phyloP scores from a whole-genome alignment of 2,329 filamentous ascomycete genomes.

The Aspergillus sp. region DNA sequence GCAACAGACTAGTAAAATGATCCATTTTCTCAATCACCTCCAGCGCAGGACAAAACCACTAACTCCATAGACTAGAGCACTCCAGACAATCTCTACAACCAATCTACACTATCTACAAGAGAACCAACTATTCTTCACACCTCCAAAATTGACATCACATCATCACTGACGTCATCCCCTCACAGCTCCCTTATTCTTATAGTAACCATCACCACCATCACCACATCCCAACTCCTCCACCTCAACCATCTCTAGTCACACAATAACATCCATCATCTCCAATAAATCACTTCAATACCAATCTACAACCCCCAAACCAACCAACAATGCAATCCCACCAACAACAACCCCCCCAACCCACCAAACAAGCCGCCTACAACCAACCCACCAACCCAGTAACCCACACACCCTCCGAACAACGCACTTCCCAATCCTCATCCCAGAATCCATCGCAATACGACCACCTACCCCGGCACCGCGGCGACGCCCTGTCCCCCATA shows the following conservation, averaged over 20 bases:
- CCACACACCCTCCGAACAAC: conserved; percentile 32
- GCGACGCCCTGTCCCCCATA: conserved; percentile 28
- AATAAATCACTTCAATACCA: background rate
- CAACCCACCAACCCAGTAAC: conserved; percentile 38
- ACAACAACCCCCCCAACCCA: conserved; percentile 33
- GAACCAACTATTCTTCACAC: no score
- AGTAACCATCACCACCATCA: background rate
- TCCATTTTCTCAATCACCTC: no score
- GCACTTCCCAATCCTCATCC: background rate
- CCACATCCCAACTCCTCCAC: background rate
- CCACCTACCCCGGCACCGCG: conserved; percentile 22
- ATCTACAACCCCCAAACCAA: background rate
- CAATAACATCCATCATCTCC: background rate
- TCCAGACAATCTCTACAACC: background rate
- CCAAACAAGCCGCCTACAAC: conserved; percentile 37
- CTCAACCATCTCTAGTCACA: background rate
- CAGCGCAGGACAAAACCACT: background rate
- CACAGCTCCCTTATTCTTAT: conserved; percentile 2
- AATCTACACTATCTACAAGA: background rate
- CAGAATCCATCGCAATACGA: no score
- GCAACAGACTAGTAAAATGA: no score
- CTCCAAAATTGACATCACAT: conserved; percentile 4
- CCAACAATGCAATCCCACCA: conserved; percentile 24
- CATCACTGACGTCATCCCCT: conserved; percentile 28
- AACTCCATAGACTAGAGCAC: background rate